A percentile compares a stretch with the other conserved stretches of the same genome.
phyloP scores from a whole-genome alignment of 345 rosid genomes.

The Erucastrum elatum region DNA sequence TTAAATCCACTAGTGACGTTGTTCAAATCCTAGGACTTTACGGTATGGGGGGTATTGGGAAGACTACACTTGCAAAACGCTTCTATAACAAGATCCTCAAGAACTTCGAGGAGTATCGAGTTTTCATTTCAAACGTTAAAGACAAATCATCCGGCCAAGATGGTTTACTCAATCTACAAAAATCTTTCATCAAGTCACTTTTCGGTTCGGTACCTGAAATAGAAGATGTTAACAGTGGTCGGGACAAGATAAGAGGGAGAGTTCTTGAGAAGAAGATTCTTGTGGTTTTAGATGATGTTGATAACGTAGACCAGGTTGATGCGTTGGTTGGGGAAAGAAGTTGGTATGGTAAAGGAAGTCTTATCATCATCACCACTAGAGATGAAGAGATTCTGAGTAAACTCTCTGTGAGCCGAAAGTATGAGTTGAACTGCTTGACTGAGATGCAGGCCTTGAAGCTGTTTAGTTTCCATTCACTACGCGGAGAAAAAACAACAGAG shows the following conservation, averaged over 20 bases:
- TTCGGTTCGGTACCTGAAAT: background rate
- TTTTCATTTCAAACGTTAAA: background rate
- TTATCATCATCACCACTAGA: background rate
- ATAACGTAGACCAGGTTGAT: background rate
- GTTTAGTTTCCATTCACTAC: background rate
- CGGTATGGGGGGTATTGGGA: background rate
- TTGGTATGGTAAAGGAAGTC: background rate
- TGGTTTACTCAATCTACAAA: background rate
- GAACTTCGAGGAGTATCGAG: background rate
- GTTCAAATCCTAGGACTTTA: background rate
- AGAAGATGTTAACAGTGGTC: background rate
- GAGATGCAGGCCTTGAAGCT: background rate
- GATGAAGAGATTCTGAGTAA: background rate
- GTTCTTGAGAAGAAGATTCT: background rate
- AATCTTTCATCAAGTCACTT: background rate
- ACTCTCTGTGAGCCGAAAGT: background rate
- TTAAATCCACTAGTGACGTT: background rate
- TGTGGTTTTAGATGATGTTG: background rate
- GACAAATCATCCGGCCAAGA: background rate
- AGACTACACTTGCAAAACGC: background rate
- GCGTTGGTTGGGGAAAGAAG: background rate
- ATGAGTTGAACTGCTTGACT: background rate
- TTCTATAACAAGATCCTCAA: background rate
- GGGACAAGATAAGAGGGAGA: background rate
- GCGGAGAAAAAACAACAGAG: background rate